A percentile compares a stretch with the other conserved stretches of the same genome.
Conservation (phyloP, 2,329 filamentous ascomycete genomes). For the Cordyceps cateniannulata region DNA sequence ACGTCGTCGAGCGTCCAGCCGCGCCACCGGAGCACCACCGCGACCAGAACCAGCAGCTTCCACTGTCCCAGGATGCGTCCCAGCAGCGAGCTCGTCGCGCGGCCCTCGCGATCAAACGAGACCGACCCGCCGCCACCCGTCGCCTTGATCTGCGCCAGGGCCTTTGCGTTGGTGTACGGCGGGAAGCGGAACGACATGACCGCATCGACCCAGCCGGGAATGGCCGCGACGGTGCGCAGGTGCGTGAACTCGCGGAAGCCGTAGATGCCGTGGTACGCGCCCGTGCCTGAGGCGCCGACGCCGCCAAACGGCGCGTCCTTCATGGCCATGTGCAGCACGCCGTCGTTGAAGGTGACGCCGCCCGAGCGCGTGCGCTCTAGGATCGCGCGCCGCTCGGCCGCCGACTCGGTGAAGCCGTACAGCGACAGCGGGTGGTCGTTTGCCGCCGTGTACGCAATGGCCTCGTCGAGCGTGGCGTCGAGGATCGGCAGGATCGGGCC, state of each 20-base stretch:
- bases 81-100: not conserved
- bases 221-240: constrained; percentile 29
- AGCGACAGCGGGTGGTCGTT: constrained; percentile 31
- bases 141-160: constrained; percentile 3
- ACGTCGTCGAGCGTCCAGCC: constrained; percentile 6
- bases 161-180: constrained; percentile 17
- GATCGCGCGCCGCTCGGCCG: constrained; percentile 27
- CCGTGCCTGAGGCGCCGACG: constrained; percentile 41
- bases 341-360: constrained; percentile 45
- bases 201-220: constrained; percentile 33
- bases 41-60: constrained; percentile 8
- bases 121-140: not conserved
- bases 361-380: constrained; percentile 35
- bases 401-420: constrained; percentile 33
- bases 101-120: constrained; percentile 3
- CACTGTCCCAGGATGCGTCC: constrained; percentile 5
- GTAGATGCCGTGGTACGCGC: constrained; percentile 42
- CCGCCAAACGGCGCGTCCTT: constrained; percentile 42
- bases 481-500: constrained; percentile 37
- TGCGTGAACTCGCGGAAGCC: constrained; percentile 39
- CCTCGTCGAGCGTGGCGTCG: constrained; percentile 24
- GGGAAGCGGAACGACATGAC: constrained; percentile 18
- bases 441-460: constrained; percentile 23
- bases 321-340: constrained; percentile 36
- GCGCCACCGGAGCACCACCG: not conserved